Percentiles rank a stretch among this genome's conserved stretches.
Conservation (phyloP, 1,139 yeast genomes). For the Pneumocystis canis region DNA sequence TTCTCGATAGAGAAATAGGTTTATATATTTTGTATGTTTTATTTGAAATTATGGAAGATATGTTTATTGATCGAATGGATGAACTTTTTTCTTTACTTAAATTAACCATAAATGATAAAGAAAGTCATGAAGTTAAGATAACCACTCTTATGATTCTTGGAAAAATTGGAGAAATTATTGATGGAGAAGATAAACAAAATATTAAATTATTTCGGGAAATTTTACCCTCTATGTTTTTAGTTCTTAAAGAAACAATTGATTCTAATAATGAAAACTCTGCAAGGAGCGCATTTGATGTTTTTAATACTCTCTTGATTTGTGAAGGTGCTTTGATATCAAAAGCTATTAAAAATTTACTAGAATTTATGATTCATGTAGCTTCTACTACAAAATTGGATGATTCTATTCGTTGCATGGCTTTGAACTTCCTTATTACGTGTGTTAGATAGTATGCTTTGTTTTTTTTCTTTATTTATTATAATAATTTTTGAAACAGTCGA, state of each 20-base stretch:
- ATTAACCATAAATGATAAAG: slow-evolving; percentile 48
- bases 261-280: slow-evolving; percentile 60
- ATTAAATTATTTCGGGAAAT: slow-evolving; percentile 50
- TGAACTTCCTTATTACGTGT: slow-evolving; percentile 71
- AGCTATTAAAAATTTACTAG: slow-evolving; percentile 51
- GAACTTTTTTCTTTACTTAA: slow-evolving; percentile 39
- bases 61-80: slow-evolving; percentile 46
- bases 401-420: slow-evolving; percentile 68
- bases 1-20: slow-evolving; percentile 66
- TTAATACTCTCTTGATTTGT: slow-evolving; percentile 61
- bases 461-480: slow-evolving; percentile 29
- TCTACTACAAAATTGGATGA: slow-evolving; percentile 54
- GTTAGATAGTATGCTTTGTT: slow-evolving; percentile 34
- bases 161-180: slow-evolving; percentile 53
- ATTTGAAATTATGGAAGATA: slow-evolving; percentile 40
- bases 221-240: slow-evolving; percentile 70
- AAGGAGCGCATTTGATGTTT: slow-evolving; percentile 66
- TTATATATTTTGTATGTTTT: slow-evolving; percentile 64
- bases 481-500: slow-evolving; percentile 10
- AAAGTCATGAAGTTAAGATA: slow-evolving; percentile 58
- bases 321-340: slow-evolving; percentile 73
- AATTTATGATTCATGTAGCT: slow-evolving; percentile 54
- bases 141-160: slow-evolving; percentile 76
- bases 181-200: slow-evolving; percentile 35
- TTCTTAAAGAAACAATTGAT: slow-evolving; percentile 58